A percentile compares a stretch with the other conserved stretches of the same genome.
These are phyloP conservation scores for Orbilia brochopaga DNA, from an alignment of 2,329 filamentous ascomycete species.

Conservation along the genomic window DNA sequence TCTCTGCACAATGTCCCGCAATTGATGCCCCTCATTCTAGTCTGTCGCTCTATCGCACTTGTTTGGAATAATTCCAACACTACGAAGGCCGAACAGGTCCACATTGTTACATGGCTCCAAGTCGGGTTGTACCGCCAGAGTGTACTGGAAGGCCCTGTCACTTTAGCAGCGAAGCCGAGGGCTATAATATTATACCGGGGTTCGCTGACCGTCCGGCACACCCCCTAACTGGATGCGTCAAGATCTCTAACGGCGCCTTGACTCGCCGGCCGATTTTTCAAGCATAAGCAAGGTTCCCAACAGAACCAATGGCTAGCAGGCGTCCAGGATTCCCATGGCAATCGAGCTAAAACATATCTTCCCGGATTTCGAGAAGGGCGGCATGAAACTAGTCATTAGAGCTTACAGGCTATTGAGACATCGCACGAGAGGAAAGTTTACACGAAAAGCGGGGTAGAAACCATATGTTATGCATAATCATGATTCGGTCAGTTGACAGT, in stretches of 20 bases:
- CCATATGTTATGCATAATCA: neutral
- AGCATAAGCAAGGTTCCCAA: conserved; percentile 45
- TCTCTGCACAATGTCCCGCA: conserved; percentile 31
- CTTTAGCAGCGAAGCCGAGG: neutral
- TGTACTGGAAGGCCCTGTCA: neutral
- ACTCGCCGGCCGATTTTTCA: conserved; percentile 12
- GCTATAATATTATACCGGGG: conserved; percentile 14
- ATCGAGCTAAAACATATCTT: conserved; percentile 43
- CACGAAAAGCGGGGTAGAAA: conserved; percentile 45
- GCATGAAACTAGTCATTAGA: neutral
- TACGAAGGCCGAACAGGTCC: neutral
- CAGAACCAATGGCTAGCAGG: conserved; percentile 12
- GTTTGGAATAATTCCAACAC: neutral
- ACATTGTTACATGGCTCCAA: no score
- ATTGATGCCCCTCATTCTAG: conserved; percentile 13
- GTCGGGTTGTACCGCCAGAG: no score
- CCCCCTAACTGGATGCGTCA: conserved; percentile 33
- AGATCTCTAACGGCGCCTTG: conserved; percentile 24
- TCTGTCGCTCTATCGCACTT: neutral
- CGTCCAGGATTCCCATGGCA: conserved; percentile 2
- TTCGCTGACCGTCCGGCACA: conserved; percentile 24
- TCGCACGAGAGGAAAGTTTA: conserved; percentile 31
- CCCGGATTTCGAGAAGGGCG: conserved; percentile 47
- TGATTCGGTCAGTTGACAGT: conserved; percentile 35
- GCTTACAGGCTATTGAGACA: conserved; percentile 9